Evolutionary conservation across 495 filamentous ascomycete species (phyloP).

Genomic region (Trichoderma gamsii): DNA sequence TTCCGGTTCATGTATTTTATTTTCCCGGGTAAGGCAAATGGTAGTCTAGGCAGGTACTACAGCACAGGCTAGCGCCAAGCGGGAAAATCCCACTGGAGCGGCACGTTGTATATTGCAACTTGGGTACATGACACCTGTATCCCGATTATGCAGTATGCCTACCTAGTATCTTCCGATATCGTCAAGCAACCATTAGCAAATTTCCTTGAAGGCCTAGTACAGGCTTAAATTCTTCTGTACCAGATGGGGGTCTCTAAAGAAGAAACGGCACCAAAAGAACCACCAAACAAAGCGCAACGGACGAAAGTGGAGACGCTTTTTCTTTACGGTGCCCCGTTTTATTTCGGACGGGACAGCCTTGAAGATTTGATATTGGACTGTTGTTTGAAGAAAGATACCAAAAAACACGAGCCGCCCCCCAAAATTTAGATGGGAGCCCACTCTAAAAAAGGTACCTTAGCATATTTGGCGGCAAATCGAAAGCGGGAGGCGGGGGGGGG

Average conservation of each 20-base stretch:
- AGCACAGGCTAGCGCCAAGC: too few species aligned
- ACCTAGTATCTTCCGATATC: too few species aligned
- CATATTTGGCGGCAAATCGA: background rate
- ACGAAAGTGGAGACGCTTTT: background rate
- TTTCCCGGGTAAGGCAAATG: too few species aligned
- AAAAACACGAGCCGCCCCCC: slow-evolving; percentile 3
- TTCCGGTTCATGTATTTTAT: background rate
- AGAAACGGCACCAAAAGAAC: background rate
- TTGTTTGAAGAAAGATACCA: background rate
- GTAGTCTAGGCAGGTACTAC: too few species aligned
- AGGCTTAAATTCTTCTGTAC: too few species aligned
- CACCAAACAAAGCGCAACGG: background rate
- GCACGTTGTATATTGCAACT: too few species aligned
- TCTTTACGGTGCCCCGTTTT: background rate
- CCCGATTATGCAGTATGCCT: too few species aligned
- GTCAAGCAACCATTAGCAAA: too few species aligned
- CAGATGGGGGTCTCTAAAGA: background rate
- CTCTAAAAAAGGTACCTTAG: too few species aligned
- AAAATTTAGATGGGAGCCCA: background rate
- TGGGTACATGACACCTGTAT: too few species aligned
- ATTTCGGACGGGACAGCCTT: background rate
- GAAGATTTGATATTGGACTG: background rate
- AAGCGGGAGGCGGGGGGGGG: background rate
- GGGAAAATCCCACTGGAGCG: too few species aligned
- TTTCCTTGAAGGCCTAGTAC: too few species aligned